These are phyloP conservation scores for Candida smagusa DNA, from an alignment of 1,139 yeast species.

Conservation along the genomic window DNA sequence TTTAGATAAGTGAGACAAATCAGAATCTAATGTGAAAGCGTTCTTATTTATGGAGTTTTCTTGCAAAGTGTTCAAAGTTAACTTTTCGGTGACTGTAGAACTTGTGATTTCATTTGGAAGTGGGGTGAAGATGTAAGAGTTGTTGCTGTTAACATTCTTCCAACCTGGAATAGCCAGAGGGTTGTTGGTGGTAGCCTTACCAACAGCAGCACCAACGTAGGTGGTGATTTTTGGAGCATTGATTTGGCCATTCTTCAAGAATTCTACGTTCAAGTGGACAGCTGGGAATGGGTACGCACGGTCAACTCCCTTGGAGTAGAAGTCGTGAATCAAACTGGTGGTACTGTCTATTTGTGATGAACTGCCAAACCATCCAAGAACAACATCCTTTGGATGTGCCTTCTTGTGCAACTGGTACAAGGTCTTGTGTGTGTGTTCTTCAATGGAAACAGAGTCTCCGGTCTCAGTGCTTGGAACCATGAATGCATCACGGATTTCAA, in stretches of 20 bases:
- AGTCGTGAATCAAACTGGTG: slow-evolving; percentile 83
- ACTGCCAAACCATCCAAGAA: slow-evolving; percentile 89
- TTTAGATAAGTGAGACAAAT: slow-evolving; percentile 43
- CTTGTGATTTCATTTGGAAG: slow-evolving; percentile 66
- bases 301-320: slow-evolving; percentile 67
- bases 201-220: slow-evolving; percentile 76
- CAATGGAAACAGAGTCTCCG: slow-evolving; percentile 70
- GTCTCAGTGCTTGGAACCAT: slow-evolving; percentile 83
- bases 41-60: slow-evolving; percentile 18
- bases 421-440: slow-evolving; percentile 68
- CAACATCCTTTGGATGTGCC: slow-evolving; percentile 75
- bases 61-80: slow-evolving; percentile 45
- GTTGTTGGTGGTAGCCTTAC: slow-evolving; percentile 39
- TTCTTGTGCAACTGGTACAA: slow-evolving; percentile 73
- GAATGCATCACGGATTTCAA: slow-evolving; percentile 74
- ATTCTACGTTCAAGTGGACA: slow-evolving; percentile 64
- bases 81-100: slow-evolving; percentile 56
- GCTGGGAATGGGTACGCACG: slow-evolving; percentile 77
- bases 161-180: slow-evolving; percentile 48
- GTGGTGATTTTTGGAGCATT: slow-evolving; percentile 53
- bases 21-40: slow-evolving; percentile 19
- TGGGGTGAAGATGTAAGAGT: slow-evolving; percentile 74
- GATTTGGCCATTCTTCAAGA: slow-evolving; percentile 29
- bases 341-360: slow-evolving; percentile 61
- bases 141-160: slow-evolving; percentile 30